Conservation (phyloP, 2,329 filamentous ascomycete genomes). For the Alternaria arborescens region DNA sequence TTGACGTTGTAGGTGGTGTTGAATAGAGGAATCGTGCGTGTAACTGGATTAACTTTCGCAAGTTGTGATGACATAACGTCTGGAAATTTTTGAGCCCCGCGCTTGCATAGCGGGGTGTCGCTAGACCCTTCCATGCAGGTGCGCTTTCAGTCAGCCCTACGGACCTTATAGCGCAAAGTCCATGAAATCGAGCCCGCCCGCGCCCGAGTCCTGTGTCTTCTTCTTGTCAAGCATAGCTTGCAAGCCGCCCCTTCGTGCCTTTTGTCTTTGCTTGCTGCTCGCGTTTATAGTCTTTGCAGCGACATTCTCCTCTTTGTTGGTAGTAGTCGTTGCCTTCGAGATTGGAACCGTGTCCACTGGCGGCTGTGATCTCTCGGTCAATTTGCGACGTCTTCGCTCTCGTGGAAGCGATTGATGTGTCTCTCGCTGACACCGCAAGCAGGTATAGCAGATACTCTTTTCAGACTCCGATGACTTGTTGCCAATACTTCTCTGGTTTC, state of each 20-base stretch:
- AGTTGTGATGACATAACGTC: slow-evolving; percentile 28
- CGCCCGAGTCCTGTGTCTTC: slow-evolving; percentile 47
- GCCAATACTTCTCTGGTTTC: slow-evolving; percentile 12
- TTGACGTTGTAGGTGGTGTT: neutral
- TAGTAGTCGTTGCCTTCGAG: slow-evolving; percentile 4
- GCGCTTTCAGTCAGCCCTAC: slow-evolving; percentile 26
- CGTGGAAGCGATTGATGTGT: slow-evolving; percentile 34
- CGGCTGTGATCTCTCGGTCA: slow-evolving; percentile 23
- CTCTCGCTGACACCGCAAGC: slow-evolving; percentile 44
- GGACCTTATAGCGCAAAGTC: slow-evolving; percentile 60
- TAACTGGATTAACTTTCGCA: slow-evolving; percentile 11
- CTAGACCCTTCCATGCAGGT: slow-evolving; percentile 32
- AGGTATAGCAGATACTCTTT: slow-evolving; percentile 39
- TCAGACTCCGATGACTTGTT: slow-evolving; percentile 17
- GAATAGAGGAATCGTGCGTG: neutral
- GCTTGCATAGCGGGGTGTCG: slow-evolving; percentile 35
- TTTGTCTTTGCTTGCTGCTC: slow-evolving; percentile 64
- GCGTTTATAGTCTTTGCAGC: slow-evolving; percentile 51
- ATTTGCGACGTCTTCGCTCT: slow-evolving; percentile 27
- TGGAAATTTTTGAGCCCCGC: slow-evolving; percentile 48
- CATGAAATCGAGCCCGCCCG: slow-evolving; percentile 59
- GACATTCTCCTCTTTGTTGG: slow-evolving; percentile 24
- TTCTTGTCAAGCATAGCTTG: slow-evolving; percentile 62
- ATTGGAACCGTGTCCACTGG: slow-evolving; percentile 3
- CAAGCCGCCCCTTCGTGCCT: slow-evolving; percentile 63